phyloP scores from a whole-genome alignment of 306 rosid genomes.

The Bauhinia variegata region DNA sequence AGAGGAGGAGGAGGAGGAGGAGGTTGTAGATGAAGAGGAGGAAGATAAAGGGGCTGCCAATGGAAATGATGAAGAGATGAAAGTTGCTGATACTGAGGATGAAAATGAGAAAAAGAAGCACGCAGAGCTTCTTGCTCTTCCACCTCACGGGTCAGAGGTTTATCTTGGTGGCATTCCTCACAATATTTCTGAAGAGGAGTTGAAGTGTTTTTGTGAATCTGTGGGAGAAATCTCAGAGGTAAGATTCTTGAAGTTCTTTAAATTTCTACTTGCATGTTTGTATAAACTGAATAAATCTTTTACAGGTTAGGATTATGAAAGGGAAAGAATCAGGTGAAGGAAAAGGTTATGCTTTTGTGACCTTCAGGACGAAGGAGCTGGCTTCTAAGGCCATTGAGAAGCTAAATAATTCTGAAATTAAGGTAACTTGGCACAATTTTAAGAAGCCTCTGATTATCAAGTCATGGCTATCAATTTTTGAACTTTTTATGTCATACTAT shows the following conservation, averaged over 20 bases:
- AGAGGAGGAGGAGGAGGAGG: too few species aligned
- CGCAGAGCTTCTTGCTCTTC: constrained; percentile 76
- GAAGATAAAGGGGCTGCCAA: constrained; percentile 35
- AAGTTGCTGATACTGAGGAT: constrained; percentile 27
- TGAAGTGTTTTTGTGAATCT: constrained; percentile 62
- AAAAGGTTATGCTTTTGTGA: constrained; percentile 72
- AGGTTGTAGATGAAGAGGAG: too few species aligned
- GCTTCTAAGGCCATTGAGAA: constrained; percentile 70
- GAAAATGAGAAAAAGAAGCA: constrained; percentile 56
- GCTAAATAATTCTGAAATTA: constrained; percentile 58
- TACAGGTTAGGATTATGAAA: constrained; percentile 73
- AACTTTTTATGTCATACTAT: constrained; percentile 1
- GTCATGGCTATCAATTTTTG: constrained; percentile 13
- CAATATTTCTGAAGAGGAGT: constrained; percentile 60
- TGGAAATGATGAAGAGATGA: constrained; percentile 39
- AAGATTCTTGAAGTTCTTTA: constrained; percentile 29
- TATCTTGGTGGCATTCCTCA: constrained; percentile 74
- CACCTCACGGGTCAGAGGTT: constrained; percentile 78
- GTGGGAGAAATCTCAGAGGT: constrained; percentile 76
- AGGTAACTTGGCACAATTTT: constrained; percentile 38
- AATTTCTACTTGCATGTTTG: constrained; percentile 5
- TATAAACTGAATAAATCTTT: constrained; percentile 25
- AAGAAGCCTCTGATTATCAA: not conserved
- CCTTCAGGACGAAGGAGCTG: constrained; percentile 68
- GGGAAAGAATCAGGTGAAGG: constrained; percentile 58